phyloP scores from a whole-genome alignment of 805 yeast species.

The Scheffersomyces coipomensis region DNA sequence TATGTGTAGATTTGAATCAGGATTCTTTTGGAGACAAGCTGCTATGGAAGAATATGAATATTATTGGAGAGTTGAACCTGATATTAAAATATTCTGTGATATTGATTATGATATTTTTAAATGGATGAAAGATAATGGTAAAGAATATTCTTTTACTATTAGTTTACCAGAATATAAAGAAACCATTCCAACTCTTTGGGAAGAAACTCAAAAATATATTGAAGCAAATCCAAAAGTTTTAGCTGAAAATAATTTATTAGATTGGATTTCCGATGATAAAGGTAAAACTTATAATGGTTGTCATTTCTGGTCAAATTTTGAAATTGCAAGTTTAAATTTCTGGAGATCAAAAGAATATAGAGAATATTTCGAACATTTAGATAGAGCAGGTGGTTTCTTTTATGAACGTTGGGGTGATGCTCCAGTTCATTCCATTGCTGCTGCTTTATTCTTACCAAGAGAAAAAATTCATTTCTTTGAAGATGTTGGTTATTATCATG shows the following conservation, averaged over 20 bases:
- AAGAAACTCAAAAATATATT: constrained; percentile 64
- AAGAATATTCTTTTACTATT: constrained; percentile 84
- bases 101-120: constrained; percentile 82
- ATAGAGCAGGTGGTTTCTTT: constrained; percentile 80
- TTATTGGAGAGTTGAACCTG: constrained; percentile 94
- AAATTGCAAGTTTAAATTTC: constrained; percentile 67
- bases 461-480: constrained; percentile 73
- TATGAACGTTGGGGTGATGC: constrained; percentile 94
- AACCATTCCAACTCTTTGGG: constrained; percentile 85
- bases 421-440: constrained; percentile 86
- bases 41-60: constrained; percentile 71
- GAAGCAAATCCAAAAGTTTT: constrained; percentile 58
- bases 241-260: constrained; percentile 61
- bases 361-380: constrained; percentile 69
- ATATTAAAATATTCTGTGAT: constrained; percentile 75
- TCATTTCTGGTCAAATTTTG: constrained; percentile 89
- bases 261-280: constrained; percentile 64
- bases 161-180: constrained; percentile 76
- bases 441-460: constrained; percentile 68
- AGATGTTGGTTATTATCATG: constrained; percentile 83
- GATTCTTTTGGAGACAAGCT: constrained; percentile 80
- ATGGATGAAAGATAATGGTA: constrained; percentile 68
- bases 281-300: constrained; percentile 84
- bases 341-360: constrained; percentile 73
- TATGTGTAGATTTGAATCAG: constrained; percentile 90